Conservation (phyloP, 208 protist species). For the Angomonas ambiguus region DNA sequence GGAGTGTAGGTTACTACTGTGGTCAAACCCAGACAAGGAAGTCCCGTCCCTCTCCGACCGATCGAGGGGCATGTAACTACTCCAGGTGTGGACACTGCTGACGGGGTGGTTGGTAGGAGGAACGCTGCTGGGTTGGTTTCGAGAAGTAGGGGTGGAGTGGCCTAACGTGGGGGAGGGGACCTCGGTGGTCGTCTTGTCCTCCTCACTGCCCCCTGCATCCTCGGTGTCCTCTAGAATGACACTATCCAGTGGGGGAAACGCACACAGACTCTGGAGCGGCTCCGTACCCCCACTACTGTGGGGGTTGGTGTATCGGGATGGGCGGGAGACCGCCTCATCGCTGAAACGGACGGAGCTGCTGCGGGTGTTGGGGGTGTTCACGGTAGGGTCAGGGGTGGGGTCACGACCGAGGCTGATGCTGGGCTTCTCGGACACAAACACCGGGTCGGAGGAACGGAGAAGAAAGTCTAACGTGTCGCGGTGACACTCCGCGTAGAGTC, state of each 20-base stretch:
- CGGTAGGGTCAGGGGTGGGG: neutral
- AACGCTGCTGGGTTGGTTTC: neutral
- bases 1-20: neutral
- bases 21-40: neutral
- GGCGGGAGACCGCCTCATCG: neutral
- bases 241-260: neutral
- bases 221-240: neutral
- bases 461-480: neutral
- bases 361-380: neutral
- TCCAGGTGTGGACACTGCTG: neutral
- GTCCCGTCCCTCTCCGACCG: neutral
- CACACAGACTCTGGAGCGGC: neutral
- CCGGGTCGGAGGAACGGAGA: neutral
- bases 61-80: neutral
- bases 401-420: neutral
- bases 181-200: neutral
- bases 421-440: neutral
- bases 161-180: no score
- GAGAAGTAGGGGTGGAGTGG: no score
- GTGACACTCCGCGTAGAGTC: neutral
- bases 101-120: neutral
- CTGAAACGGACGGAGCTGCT: neutral
- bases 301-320: no score
- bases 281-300: neutral
- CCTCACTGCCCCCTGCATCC: neutral